phyloP scores from a whole-genome alignment of 2,329 filamentous ascomycete species.

The Nothophaeocryptopus gaeumannii region DNA sequence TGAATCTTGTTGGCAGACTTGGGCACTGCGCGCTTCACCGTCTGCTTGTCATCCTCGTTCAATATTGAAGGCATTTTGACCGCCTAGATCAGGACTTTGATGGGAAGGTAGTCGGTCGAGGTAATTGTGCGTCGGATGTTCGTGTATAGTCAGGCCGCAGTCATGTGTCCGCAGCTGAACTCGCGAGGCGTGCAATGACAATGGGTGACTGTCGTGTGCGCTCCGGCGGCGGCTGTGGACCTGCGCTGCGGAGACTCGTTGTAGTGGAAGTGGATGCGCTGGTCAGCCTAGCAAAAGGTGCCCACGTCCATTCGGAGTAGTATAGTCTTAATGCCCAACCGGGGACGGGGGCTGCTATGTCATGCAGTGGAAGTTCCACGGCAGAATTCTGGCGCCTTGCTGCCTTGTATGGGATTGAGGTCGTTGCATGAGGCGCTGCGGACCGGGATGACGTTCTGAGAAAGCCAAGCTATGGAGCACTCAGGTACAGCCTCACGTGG shows the following conservation, averaged over 20 bases:
- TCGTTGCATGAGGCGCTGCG: no score
- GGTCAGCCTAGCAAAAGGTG: constrained; percentile 21
- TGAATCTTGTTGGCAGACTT: constrained; percentile 97
- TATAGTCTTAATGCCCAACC: no score
- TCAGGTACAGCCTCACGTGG: no score
- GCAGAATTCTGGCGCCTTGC: no score
- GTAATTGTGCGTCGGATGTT: neutral
- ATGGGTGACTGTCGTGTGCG: no score
- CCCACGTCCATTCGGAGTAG: constrained; percentile 1
- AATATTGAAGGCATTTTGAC: constrained; percentile 55
- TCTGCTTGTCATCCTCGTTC: constrained; percentile 91
- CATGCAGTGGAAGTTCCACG: no score
- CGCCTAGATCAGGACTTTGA: neutral
- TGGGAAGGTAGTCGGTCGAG: neutral
- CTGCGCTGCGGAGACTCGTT: no score
- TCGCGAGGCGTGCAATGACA: neutral
- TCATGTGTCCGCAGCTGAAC: neutral
- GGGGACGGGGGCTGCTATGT: no score
- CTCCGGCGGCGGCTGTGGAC: no score
- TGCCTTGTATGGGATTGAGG: no score
- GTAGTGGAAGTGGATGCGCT: neutral
- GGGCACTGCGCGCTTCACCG: constrained; percentile 88
- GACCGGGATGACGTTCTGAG: no score
- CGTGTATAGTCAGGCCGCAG: neutral
- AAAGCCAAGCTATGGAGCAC: no score